Percentiles rank a stretch among this genome's conserved stretches.
Conservation (phyloP, 2,329 filamentous ascomycete species). For the Alternaria viburni region DNA sequence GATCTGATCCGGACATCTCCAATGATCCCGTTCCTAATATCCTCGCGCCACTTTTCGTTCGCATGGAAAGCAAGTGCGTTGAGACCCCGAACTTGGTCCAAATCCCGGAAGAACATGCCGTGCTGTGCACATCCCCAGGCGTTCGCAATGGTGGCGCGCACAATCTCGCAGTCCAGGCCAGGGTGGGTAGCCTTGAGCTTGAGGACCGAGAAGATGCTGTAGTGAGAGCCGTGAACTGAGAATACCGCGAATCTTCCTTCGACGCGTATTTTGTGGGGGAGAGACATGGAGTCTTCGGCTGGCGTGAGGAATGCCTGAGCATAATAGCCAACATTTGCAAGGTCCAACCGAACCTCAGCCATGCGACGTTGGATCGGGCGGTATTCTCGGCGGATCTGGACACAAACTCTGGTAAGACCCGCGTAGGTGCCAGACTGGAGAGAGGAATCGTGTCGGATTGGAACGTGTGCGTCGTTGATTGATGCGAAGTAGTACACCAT, state of each 20-base stretch:
- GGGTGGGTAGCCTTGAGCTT: background rate
- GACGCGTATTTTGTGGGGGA: background rate
- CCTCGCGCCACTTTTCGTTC: background rate
- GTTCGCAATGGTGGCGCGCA: background rate
- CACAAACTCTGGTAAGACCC: background rate
- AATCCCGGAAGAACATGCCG: background rate
- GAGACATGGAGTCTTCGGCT: background rate
- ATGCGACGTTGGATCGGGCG: background rate
- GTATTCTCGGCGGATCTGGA: background rate
- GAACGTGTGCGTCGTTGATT: background rate
- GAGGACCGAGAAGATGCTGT: background rate
- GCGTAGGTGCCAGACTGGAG: background rate
- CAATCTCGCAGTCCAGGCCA: background rate
- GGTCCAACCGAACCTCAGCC: background rate
- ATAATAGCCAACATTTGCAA: background rate
- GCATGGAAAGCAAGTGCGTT: background rate
- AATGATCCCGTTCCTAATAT: background rate
- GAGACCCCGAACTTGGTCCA: background rate
- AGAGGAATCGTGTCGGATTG: background rate
- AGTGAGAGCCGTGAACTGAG: background rate
- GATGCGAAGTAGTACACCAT: background rate
- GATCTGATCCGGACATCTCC: background rate
- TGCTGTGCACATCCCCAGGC: no score
- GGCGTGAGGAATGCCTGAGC: background rate
- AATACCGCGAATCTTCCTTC: rapidly evolving